Evolutionary conservation across 2,329 filamentous ascomycete genomes (phyloP).

Genomic region (Rasamsonia emersonii): DNA sequence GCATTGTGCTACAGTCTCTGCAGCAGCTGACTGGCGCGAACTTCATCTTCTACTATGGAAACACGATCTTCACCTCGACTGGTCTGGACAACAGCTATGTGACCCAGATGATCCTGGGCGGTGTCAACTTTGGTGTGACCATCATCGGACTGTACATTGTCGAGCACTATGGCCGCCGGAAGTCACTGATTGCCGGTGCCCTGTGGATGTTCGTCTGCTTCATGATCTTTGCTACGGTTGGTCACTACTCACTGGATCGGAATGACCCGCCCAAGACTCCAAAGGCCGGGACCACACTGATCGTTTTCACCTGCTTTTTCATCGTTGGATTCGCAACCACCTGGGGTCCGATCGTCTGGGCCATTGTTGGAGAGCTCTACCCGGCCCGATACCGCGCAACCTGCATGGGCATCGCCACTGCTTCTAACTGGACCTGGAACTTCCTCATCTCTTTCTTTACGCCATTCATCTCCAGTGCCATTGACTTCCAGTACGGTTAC

Average conservation of each 20-base stretch:
- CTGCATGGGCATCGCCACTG: slow-evolving; percentile 67
- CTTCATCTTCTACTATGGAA: slow-evolving; percentile 46
- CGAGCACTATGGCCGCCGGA: slow-evolving; percentile 60
- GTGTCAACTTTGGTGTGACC: slow-evolving; percentile 61
- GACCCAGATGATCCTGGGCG: slow-evolving; percentile 59
- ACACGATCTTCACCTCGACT: slow-evolving; percentile 57
- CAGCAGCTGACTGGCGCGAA: slow-evolving; percentile 43
- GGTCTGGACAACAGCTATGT: slow-evolving; percentile 58
- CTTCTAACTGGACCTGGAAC: slow-evolving; percentile 72
- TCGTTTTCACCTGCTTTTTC: slow-evolving; percentile 65
- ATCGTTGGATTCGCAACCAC: slow-evolving; percentile 63
- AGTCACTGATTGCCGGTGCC: slow-evolving; percentile 57
- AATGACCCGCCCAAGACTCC: slow-evolving; percentile 34
- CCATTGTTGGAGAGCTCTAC: slow-evolving; percentile 38
- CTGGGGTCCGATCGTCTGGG: slow-evolving; percentile 55
- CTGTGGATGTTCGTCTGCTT: slow-evolving; percentile 61
- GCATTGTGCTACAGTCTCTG: slow-evolving; percentile 38
- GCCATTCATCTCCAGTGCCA: slow-evolving; percentile 63
- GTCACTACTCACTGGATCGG: slow-evolving; percentile 37
- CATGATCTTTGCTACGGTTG: slow-evolving; percentile 51
- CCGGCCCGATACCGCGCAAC: slow-evolving; percentile 54
- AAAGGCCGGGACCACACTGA: slow-evolving; percentile 56
- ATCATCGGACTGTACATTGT: slow-evolving; percentile 62
- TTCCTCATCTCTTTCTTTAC: slow-evolving; percentile 73
- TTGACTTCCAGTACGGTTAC: slow-evolving; percentile 69